A percentile compares a stretch with the other conserved stretches of the same genome.
Conservation (phyloP, 495 filamentous ascomycete genomes). For the Parathielavia appendiculata region DNA sequence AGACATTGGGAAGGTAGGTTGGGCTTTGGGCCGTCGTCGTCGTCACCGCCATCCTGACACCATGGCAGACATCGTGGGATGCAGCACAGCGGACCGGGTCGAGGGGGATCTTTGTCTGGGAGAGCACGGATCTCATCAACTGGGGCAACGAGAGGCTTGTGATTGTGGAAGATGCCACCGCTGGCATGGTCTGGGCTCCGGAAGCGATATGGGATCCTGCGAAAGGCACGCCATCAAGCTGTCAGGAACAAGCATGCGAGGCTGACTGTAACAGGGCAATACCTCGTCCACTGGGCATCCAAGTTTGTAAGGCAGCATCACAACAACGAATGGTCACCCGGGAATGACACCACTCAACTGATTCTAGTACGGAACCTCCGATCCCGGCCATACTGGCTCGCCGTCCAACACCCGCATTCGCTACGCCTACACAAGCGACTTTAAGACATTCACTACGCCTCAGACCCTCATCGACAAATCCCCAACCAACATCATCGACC, state of each 20-base stretch:
- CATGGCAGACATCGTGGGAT: conserved; percentile 45
- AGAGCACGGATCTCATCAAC: conserved; percentile 46
- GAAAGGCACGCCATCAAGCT: conserved; percentile 29
- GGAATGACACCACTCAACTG: conserved; percentile 3
- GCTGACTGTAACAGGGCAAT: conserved; percentile 29
- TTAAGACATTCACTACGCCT: conserved; percentile 37
- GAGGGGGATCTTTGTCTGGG: conserved; percentile 51
- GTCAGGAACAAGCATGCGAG: too few relatives aligned
- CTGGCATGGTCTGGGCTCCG: conserved; percentile 55
- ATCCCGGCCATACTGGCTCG: conserved; percentile 35
- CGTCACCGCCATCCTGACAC: conserved; percentile 6
- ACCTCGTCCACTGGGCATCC: conserved; percentile 51
- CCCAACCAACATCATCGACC: conserved; percentile 44
- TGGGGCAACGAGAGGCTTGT: conserved; percentile 47
- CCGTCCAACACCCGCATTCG: conserved; percentile 41
- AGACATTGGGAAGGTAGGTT: conserved; percentile 44
- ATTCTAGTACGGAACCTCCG: conserved; percentile 37
- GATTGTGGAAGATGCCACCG: conserved; percentile 43
- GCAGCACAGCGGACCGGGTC: conserved; percentile 46
- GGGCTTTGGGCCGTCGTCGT: background rate
- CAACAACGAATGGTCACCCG: background rate
- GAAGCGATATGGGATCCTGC: conserved; percentile 49
- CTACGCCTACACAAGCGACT: conserved; percentile 44
- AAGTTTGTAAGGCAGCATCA: conserved; percentile 39
- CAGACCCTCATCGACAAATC: conserved; percentile 43